phyloP scores from a whole-genome alignment of 2,329 filamentous ascomycete genomes.

The Fusarium sp. region DNA sequence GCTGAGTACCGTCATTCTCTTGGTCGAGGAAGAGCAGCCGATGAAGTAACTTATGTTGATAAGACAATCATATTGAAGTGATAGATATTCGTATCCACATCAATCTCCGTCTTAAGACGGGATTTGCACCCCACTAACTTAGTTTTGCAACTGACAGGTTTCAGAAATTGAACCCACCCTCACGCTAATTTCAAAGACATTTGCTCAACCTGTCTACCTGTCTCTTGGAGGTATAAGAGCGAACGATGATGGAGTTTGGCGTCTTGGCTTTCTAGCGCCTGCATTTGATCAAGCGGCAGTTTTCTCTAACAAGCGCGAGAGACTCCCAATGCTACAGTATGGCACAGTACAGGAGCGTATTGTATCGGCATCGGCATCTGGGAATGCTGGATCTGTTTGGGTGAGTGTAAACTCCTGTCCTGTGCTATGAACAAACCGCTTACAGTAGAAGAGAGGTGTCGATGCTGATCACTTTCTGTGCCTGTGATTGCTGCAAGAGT shows the following conservation, averaged over 20 bases:
- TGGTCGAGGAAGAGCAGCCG: neutral
- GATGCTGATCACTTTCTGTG: constrained; percentile 10
- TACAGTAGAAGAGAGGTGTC: constrained; percentile 9
- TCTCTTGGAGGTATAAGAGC: constrained; percentile 13
- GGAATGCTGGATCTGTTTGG: constrained; percentile 11
- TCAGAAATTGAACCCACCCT: constrained; percentile 15
- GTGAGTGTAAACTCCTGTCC: constrained; percentile 5
- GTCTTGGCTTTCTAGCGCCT: constrained; percentile 30
- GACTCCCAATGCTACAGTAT: constrained; percentile 8
- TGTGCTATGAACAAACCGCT: constrained; percentile 26
- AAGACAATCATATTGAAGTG: neutral
- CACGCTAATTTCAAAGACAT: constrained; percentile 18
- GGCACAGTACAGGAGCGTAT: constrained; percentile 5
- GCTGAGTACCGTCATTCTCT: neutral
- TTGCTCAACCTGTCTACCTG: constrained; percentile 7
- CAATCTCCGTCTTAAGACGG: constrained; percentile 27
- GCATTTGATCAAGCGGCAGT: constrained; percentile 22
- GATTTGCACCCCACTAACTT: constrained; percentile 15
- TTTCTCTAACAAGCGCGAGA: constrained; percentile 18
- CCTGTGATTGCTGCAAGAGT: constrained; percentile 16
- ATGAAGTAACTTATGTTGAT: too few species aligned
- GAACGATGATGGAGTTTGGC: constrained; percentile 22
- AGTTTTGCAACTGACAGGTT: constrained; percentile 19
- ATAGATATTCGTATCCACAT: neutral
- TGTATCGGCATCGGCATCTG: constrained; percentile 16